These are phyloP conservation scores for Karstenula rhodostoma DNA, from an alignment of 2,329 filamentous ascomycete species.

Conservation along the genomic window DNA sequence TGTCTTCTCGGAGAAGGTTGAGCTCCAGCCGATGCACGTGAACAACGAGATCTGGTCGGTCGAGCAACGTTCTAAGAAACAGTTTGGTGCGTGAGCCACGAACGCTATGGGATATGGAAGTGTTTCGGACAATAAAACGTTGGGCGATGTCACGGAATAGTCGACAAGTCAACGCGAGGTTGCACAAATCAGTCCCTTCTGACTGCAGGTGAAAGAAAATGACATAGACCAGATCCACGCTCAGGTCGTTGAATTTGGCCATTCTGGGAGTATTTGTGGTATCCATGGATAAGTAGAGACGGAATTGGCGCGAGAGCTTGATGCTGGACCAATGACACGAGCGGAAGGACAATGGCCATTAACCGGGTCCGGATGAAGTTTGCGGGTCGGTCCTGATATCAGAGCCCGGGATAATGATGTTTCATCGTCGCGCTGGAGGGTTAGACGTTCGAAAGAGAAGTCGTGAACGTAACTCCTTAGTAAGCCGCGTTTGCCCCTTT, in stretches of 20 bases:
- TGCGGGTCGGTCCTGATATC: too few relatives aligned
- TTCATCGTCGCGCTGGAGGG: not conserved
- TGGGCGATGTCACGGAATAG: constrained; percentile 16
- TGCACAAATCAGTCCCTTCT: constrained; percentile 5
- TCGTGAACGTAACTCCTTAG: not conserved
- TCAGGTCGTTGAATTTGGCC: constrained; percentile 12
- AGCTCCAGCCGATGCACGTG: constrained; percentile 19
- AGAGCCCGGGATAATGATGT: not conserved
- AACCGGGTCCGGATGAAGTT: too few relatives aligned
- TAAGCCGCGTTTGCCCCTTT: not conserved
- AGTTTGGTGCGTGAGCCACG: constrained; percentile 12
- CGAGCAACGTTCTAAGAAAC: constrained; percentile 14
- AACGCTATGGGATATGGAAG: constrained; percentile 8
- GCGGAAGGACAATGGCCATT: too few relatives aligned
- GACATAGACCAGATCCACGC: constrained; percentile 17
- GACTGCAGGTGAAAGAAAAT: constrained; percentile 17
- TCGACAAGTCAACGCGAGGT: constrained; percentile 11
- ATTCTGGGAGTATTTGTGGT: not conserved
- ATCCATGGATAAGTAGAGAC: not conserved
- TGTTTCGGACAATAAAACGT: constrained; percentile 16
- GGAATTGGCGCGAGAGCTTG: too few relatives aligned
- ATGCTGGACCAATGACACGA: not conserved
- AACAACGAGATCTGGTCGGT: constrained; percentile 13
- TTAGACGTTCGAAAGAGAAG: not conserved
- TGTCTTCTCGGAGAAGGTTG: constrained; percentile 14